Conservation (phyloP, 768 basidiomycete species). For the Clitopilus passeckerianus region DNA sequence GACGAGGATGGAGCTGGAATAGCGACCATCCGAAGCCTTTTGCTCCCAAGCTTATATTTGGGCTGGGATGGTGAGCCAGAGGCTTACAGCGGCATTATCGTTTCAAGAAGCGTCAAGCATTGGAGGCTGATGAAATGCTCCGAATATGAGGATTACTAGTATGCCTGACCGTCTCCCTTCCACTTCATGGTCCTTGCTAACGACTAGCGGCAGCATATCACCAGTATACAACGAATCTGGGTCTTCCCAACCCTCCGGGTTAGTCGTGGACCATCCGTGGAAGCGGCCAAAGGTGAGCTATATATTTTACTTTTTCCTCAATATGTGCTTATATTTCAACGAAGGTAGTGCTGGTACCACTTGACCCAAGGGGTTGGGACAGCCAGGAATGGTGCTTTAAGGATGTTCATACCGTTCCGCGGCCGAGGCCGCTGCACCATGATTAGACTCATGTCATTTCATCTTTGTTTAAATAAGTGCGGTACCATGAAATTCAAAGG, state of each 20-base stretch:
- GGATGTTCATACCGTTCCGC: background rate
- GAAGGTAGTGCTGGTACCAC: background rate
- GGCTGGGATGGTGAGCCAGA: background rate
- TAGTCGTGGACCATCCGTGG: background rate
- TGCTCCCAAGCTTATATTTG: background rate
- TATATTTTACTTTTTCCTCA: background rate
- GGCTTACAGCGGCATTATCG: background rate
- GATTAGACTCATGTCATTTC: no score
- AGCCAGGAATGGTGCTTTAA: background rate
- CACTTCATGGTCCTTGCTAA: no score
- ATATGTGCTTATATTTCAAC: background rate
- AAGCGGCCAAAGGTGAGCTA: background rate
- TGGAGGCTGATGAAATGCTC: background rate
- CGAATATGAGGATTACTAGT: background rate
- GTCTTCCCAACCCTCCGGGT: background rate
- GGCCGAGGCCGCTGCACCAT: background rate
- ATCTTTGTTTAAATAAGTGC: no score
- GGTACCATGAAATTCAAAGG: no score
- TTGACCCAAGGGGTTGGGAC: background rate
- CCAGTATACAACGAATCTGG: background rate
- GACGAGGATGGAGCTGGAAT: background rate
- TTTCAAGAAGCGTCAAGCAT: background rate
- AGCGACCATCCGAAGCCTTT: background rate
- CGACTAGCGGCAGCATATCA: background rate
- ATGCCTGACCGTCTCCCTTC: no score